A percentile compares a stretch with the other conserved stretches of the same genome.
These are phyloP conservation scores for Beauveria varroae DNA, from an alignment of 2,329 filamentous ascomycete genomes.

Conservation along the genomic window DNA sequence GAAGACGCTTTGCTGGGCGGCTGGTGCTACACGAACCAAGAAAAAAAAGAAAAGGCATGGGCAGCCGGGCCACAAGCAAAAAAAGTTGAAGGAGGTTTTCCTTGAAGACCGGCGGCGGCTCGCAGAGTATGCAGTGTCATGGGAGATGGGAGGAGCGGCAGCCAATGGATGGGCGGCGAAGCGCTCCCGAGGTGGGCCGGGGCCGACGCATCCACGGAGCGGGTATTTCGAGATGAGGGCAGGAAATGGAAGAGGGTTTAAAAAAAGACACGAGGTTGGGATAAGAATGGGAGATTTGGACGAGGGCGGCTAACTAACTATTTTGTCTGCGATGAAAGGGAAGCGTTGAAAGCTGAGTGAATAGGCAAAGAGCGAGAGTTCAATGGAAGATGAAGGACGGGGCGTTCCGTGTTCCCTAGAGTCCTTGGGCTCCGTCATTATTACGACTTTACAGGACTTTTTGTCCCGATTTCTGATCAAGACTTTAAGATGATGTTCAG, in stretches of 20 bases:
- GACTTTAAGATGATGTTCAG: not conserved
- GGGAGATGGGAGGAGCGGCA: not conserved
- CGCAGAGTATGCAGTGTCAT: not conserved
- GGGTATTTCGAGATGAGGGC: not conserved
- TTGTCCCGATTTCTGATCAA: too few relatives aligned
- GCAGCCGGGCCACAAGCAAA: not conserved
- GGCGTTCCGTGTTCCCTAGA: too few relatives aligned
- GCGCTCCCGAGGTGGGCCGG: not conserved
- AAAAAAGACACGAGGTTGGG: too few relatives aligned
- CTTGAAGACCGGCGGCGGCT: conserved; percentile 1
- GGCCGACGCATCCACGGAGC: not conserved
- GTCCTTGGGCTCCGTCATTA: too few relatives aligned
- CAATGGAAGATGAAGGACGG: too few relatives aligned
- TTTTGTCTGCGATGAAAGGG: too few relatives aligned
- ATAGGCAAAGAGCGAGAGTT: too few relatives aligned
- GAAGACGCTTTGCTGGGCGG: not conserved
- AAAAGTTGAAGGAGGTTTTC: not conserved
- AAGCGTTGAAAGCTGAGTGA: too few relatives aligned
- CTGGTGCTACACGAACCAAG: not conserved
- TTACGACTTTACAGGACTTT: too few relatives aligned
- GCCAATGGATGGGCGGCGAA: conserved; percentile 1
- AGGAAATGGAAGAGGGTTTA: too few relatives aligned
- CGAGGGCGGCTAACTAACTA: too few relatives aligned
- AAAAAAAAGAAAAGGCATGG: not conserved
- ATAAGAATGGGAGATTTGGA: too few relatives aligned